Conservation (phyloP, 148 eudicot species). For the Rhododendron ovatum region DNA sequence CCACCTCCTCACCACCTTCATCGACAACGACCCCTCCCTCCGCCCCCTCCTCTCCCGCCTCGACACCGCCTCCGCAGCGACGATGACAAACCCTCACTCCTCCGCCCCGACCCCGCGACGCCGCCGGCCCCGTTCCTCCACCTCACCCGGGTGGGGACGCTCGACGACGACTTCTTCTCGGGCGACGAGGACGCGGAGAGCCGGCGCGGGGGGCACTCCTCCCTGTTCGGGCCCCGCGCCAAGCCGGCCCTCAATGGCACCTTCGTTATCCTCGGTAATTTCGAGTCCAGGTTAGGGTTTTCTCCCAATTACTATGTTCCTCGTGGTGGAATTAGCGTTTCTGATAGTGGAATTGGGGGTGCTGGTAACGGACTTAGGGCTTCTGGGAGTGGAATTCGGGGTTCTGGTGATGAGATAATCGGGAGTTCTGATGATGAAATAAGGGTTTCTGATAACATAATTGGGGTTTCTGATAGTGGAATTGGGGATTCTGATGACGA, state of each 20-base stretch:
- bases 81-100: background rate
- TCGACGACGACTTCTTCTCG: constrained; percentile 91
- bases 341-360: constrained; percentile 3
- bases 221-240: constrained; percentile 26
- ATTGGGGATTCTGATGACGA: background rate
- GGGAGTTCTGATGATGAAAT: constrained; percentile 1
- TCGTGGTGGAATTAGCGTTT: constrained; percentile 11
- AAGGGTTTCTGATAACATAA: constrained; percentile 3
- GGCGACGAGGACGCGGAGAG: constrained; percentile 57
- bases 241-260: constrained; percentile 28
- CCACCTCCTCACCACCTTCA: constrained; percentile 51
- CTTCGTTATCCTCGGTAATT: constrained; percentile 22
- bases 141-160: constrained; percentile 81
- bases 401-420: background rate
- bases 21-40: constrained; percentile 66
- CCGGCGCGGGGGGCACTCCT: constrained; percentile 18
- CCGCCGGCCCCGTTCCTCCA: constrained; percentile 66
- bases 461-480: constrained; percentile 12
- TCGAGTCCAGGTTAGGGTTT: constrained; percentile 39
- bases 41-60: constrained; percentile 64
- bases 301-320: constrained; percentile 18
- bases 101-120: constrained; percentile 16
- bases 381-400: background rate
- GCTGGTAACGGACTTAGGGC: constrained; percentile 37
- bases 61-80: constrained; percentile 13